A percentile compares a stretch with the other conserved stretches of the same genome.
Evolutionary conservation across 805 yeast species (phyloP).

Genomic region (Metschnikowia koreensis): DNA sequence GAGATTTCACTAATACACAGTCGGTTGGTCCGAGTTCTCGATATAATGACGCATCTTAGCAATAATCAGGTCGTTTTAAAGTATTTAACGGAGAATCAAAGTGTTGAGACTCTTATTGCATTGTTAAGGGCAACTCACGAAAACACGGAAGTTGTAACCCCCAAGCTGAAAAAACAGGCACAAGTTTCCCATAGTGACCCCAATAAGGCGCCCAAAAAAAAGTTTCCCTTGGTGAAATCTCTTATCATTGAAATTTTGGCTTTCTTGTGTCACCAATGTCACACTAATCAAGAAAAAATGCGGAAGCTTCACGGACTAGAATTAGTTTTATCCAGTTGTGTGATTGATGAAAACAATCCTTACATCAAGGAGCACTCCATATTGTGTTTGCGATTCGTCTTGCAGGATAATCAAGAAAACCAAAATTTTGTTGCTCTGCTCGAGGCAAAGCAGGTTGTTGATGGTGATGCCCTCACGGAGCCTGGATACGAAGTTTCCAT

Average conservation of each 20-base stretch:
- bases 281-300: slow-evolving; percentile 61
- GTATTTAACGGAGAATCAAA: slow-evolving; percentile 38
- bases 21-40: slow-evolving; percentile 29
- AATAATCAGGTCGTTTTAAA: slow-evolving; percentile 39
- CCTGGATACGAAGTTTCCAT: slow-evolving; percentile 79
- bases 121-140: slow-evolving; percentile 43
- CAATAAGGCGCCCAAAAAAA: slow-evolving; percentile 7
- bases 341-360: slow-evolving; percentile 86
- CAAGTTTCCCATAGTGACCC: slow-evolving; percentile 3
- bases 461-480: slow-evolving; percentile 53
- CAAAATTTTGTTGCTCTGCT: slow-evolving; percentile 73
- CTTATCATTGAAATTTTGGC: slow-evolving; percentile 66
- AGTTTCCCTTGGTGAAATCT: slow-evolving; percentile 65
- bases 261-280: slow-evolving; percentile 50
- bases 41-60: slow-evolving; percentile 42
- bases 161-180: neutral
- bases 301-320: slow-evolving; percentile 68
- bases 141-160: slow-evolving; percentile 24
- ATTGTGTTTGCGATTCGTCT: slow-evolving; percentile 67
- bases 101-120: slow-evolving; percentile 32
- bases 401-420: slow-evolving; percentile 63
- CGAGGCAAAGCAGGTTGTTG: slow-evolving; percentile 70
- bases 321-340: slow-evolving; percentile 72
- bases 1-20: slow-evolving; percentile 14
- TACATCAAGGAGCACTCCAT: slow-evolving; percentile 83